Base-by-base conservation (phyloP, 306 rosid species). In the Dalbergia oliveri region DNA sequence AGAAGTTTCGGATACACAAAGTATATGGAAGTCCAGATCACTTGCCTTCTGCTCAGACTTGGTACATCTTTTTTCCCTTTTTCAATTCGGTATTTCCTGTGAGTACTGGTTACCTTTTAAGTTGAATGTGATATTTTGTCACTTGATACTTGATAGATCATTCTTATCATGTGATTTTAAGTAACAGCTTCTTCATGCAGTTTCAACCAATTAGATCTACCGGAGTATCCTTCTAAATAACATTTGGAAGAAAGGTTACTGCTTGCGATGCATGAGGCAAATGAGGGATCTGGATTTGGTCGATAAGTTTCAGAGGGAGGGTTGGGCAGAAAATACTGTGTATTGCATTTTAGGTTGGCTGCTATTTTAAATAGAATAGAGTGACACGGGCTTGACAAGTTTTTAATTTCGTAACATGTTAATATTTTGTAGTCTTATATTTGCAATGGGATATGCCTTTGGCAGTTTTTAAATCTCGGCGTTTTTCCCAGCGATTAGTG, bases 21-120 rank as follows among this genome's bases (percentile, higher is more conserved):
- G 99, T 98, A 6, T 96, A 96, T 54, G 99, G 99, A 69, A 96
- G 99, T 81, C 90, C 92, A 35, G 88, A 91, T 76, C 99, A 96
- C 88, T 89, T 96, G 86, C 99, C 98, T 54, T 96, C 99, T 82
- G 99, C 99, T 72, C 99, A 96, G 80, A 96, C 99, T 49, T 96
- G 99, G 99, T 96, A 93, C 9, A 10, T 34, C 16, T 2, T 6
- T 0, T 75, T 4, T 14, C 0, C 10, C 83, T 58, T 5, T 39
- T 37, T 43, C 14, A 18, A 21, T 53, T 43, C 63, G 41, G 13
- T 56, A 33, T 50, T 26, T 69, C 34, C 41, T 62, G 11, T 51
- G 14, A 49, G 56, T 51, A 39, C 35, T 77, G 74, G 64, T 54
- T 18, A 8, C 59, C 34, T 65, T 33, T 41, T 4, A 53, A 39